A percentile compares a stretch with the other conserved stretches of the same genome.
phyloP scores from a whole-genome alignment of 2,329 filamentous ascomycete species.

The Scolecobasidium constrictum region DNA sequence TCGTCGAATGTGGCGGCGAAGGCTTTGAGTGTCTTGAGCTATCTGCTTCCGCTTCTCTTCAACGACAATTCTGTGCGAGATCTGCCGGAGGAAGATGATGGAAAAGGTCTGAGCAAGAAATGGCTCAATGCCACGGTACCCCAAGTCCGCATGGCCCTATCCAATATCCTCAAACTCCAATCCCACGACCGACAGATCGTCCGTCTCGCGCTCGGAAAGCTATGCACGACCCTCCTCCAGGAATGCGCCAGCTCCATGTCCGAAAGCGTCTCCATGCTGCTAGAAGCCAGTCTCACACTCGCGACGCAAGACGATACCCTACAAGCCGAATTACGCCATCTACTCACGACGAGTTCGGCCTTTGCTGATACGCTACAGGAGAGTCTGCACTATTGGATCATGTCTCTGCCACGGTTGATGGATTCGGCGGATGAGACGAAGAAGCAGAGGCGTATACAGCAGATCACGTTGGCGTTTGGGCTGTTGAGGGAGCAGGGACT shows the following conservation, averaged over 20 bases:
- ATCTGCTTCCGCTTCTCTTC: slow-evolving; percentile 33
- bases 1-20: slow-evolving; percentile 24
- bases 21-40: slow-evolving; percentile 34
- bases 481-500: slow-evolving; percentile 53
- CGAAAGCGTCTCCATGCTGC: slow-evolving; percentile 58
- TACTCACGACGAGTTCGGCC: slow-evolving; percentile 51
- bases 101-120: slow-evolving; percentile 12
- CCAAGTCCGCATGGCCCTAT: slow-evolving; percentile 75
- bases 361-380: slow-evolving; percentile 56
- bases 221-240: slow-evolving; percentile 68
- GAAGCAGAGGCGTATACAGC: slow-evolving; percentile 61
- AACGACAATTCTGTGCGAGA: slow-evolving; percentile 30
- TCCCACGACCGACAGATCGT: slow-evolving; percentile 61
- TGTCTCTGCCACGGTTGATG: slow-evolving; percentile 70
- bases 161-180: slow-evolving; percentile 65
- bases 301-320: slow-evolving; percentile 38
- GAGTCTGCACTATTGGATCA: slow-evolving; percentile 70
- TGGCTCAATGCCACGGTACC: slow-evolving; percentile 75
- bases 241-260: slow-evolving; percentile 65
- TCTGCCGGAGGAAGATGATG: slow-evolving; percentile 14
- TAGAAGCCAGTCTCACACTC: slow-evolving; percentile 72
- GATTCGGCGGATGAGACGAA: slow-evolving; percentile 70
- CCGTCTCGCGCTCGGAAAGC: slow-evolving; percentile 50
- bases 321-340: slow-evolving; percentile 40
- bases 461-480: slow-evolving; percentile 63